Base-by-base conservation (phyloP, 2,329 filamentous ascomycete genomes). In the Fusarium abutilonis region DNA sequence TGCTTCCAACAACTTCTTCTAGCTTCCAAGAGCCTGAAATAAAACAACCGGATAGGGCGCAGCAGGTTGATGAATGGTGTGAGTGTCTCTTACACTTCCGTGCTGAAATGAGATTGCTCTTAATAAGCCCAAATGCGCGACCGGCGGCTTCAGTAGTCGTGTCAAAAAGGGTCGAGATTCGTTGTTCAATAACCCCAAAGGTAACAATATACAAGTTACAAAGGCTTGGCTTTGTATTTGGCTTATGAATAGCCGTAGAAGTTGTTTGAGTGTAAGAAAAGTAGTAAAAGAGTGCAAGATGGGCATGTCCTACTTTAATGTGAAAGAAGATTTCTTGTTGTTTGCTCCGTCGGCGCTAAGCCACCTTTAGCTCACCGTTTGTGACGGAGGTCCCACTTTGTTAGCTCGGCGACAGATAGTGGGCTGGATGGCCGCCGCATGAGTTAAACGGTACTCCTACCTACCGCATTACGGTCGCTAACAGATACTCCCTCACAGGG, bases 291-390 rank as follows among this genome's bases (percentile, higher is more conserved):
- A 52, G 46, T 62, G 42, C 35, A 32, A 41, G 56, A 35, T 59
- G n/a, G 31, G 35, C 49, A 46, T 60, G 53, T 66, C 62, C 62
- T 60, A 60, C 57, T 42, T 56, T 23, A 44, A 51, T 29, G 21
- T 47, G 39, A 54, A 52, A 55, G 62, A 65, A 65, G 62, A 65
- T 66, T 65, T 65, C 57, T 9, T 29, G 28, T 26, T 39, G 40
- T 17, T 28, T 46, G 19, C 28, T 14, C n/a, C 26, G 17, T 15
- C 9, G 34, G 10, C 53, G 46, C 62, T 65, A 65, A 55, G 34
- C 57, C 36, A 8, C 13, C 28, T 49, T 29, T 38, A 15, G 43
- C 11, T 4, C 26, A 42, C 48, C 57, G 62, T 65, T 13, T 59
- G 26, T 36, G 38, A 54, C 47, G 41, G 23, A 36, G 5, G 26